These are phyloP conservation scores for Austropuccinia psidii DNA, from an alignment of 1,284 basidiomycete genomes.

Conservation along the genomic window DNA sequence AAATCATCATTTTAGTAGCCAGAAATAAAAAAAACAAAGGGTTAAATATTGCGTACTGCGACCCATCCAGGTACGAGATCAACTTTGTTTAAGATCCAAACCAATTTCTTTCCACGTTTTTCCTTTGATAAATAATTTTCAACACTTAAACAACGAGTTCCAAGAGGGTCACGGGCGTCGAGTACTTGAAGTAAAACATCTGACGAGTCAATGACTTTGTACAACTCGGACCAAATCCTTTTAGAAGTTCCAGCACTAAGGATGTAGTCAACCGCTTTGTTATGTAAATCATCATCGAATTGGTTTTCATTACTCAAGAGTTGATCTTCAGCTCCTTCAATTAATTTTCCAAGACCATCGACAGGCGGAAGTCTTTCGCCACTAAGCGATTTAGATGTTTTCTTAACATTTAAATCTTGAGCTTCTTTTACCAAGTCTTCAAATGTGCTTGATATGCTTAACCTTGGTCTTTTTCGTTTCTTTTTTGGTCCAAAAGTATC, in stretches of 20 bases:
- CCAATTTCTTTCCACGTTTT: slow-evolving; percentile 94
- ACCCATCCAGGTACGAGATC: slow-evolving; percentile 99
- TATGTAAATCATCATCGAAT: slow-evolving; percentile 40
- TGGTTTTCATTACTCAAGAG: slow-evolving; percentile 39
- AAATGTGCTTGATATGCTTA: slow-evolving; percentile 69
- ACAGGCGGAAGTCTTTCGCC: slow-evolving; percentile 34
- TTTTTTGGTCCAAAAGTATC: slow-evolving; percentile 91
- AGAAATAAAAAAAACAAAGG: neutral
- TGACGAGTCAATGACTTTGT: slow-evolving; percentile 98
- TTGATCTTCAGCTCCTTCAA: slow-evolving; percentile 53
- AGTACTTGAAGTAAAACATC: slow-evolving; percentile 94
- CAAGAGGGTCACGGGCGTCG: slow-evolving; percentile 90
- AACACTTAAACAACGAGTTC: slow-evolving; percentile 93
- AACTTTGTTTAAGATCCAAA: slow-evolving; percentile 96
- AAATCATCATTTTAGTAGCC: slow-evolving; percentile 38
- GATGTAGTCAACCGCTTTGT: slow-evolving; percentile 45
- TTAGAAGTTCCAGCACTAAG: slow-evolving; percentile 65
- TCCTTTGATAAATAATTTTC: slow-evolving; percentile 91
- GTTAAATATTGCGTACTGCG: slow-evolving; percentile 60
- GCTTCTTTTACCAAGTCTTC: slow-evolving; percentile 64
- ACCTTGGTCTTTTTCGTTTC: slow-evolving; percentile 74
- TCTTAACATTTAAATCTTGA: slow-evolving; percentile 32
- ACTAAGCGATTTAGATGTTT: slow-evolving; percentile 25
- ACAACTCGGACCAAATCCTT: slow-evolving; percentile 94
- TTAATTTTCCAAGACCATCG: slow-evolving; percentile 68